Base-by-base conservation (phyloP, 768 basidiomycete genomes). In the Cystofilobasidium macerans region DNA sequence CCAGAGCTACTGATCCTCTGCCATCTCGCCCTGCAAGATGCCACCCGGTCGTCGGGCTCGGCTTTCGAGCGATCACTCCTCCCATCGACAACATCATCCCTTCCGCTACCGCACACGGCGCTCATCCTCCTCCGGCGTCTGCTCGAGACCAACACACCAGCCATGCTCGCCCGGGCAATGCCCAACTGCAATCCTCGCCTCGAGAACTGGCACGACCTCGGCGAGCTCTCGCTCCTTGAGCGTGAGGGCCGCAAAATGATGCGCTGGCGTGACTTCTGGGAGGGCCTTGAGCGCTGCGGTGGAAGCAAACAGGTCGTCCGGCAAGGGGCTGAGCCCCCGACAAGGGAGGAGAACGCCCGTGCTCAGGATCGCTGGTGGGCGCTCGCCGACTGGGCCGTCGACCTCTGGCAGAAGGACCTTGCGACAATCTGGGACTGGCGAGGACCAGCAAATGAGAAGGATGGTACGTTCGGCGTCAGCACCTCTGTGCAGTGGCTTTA, bases 351-450 rank as follows among this genome's bases (percentile, higher is more conserved):
- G 13, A 30, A 54, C 51, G 51, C 51, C 5, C 16, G n/a, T 3
- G 30, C 28, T 1, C 6, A n/a, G 51, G 51, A 54, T 20, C 26
- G 51, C 9, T 54, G 51, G 51, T 54, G 51, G 51, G n/a, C 51
- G 28, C 51, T 54, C 30, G 51, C 51, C n/a, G 51, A 32, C 26
- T 54, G 51, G 51, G 51, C 51, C 18, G 51, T 54, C n/a, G 51
- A 30, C 28, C 51, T 54, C 28, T 54, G 51, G 51, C 28, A 54
- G 51, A 54, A 54, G 28, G 51, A 54, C 28, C 26, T 54, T 5
- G 28, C 3, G 51, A 22, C 16, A 3, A 30, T 54, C 28, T 54
- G 51, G 51, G 28, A 3, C 2, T 54, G 51, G 51, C 28, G 2
- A 5, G 8, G 9, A 12, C 12, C 24, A 24, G 28, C 48, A 4